Base-by-base conservation (phyloP, 1,284 basidiomycete species). In the Irpex rosettiformis region DNA sequence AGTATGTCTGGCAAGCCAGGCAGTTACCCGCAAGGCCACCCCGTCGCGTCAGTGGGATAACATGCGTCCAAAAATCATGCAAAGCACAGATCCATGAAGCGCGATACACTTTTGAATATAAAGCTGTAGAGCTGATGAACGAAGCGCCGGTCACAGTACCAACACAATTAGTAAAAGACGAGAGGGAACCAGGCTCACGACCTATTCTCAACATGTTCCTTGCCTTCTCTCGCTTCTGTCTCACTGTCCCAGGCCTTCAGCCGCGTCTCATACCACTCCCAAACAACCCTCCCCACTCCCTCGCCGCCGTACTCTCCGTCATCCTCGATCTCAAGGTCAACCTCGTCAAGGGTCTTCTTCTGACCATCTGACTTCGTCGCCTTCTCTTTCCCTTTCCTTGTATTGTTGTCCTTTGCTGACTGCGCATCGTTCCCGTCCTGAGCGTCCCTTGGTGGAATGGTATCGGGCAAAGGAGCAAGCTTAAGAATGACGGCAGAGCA, bases 251-350 rank as follows among this genome's bases (percentile, higher is more conserved):
- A 89, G 42, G 69, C 71, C 70, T 85, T 88, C 65, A 89, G 67
- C 37, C 78, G 81, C 27, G 65, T 74, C 69, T 90, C 89, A 64
- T 85, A 87, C 55, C 78, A 78, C 73, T 92, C 89, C 89, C 89
- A 91, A 1, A 91, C 81, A 10, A 80, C 69, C 62, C 86, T 73
- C 3, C 89, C 89, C 21, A 83, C 77, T 10, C 75, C 71, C 68
- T 89, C 86, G 0, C 87, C 85, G 24, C 88, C 88, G 29, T 85
- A 75, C 62, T 89, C 87, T 2, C 80, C 79, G 63, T 89, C 88
- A 63, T 88, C 83, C 18, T 74, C 70, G 28, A 84, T 71, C 24
- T 21, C 54, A n/a, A 58, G 8, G 37, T 47, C 43, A 4, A 52
- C 25, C 4, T 56, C 60, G 18, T 61, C 59, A 18, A 30, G n/a